Evolutionary conservation across 345 rosid species (phyloP).

Genomic region (Durio zibethinus): DNA sequence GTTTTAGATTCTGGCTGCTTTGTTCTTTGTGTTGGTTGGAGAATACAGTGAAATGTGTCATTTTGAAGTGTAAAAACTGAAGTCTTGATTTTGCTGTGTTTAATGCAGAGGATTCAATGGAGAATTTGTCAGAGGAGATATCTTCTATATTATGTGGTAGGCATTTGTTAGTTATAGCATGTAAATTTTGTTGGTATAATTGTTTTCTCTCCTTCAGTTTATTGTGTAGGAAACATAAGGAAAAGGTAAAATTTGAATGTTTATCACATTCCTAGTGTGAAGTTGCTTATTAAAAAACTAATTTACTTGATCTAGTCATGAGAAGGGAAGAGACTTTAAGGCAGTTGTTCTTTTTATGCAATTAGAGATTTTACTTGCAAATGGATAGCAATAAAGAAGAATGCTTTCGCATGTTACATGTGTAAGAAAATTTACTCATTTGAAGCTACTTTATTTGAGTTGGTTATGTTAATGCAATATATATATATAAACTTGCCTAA

Average conservation of each 20-base stretch:
- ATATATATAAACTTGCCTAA: not conserved
- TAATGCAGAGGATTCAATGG: slow-evolving; percentile 23
- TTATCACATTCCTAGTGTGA: not conserved
- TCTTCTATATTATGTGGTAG: slow-evolving; percentile 28
- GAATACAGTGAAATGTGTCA: not conserved
- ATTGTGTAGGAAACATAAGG: not conserved
- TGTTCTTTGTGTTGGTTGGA: not conserved
- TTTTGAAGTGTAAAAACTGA: not conserved
- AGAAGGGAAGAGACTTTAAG: not conserved
- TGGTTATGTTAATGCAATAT: not conserved
- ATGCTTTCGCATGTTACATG: not conserved
- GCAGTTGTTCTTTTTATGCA: not conserved
- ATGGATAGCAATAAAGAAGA: not conserved
- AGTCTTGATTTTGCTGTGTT: not conserved
- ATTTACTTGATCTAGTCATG: not conserved
- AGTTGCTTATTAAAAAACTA: not conserved
- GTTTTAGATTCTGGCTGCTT: not conserved
- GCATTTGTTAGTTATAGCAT: not conserved
- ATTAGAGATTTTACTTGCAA: slow-evolving; percentile 2
- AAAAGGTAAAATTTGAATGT: not conserved
- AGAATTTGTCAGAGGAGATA: slow-evolving; percentile 13
- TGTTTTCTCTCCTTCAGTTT: no score
- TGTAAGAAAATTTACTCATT: not conserved
- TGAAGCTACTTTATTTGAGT: not conserved
- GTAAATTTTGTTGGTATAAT: not conserved